phyloP scores from a whole-genome alignment of 1,284 basidiomycete species.

The Heimioporus retisporus region DNA sequence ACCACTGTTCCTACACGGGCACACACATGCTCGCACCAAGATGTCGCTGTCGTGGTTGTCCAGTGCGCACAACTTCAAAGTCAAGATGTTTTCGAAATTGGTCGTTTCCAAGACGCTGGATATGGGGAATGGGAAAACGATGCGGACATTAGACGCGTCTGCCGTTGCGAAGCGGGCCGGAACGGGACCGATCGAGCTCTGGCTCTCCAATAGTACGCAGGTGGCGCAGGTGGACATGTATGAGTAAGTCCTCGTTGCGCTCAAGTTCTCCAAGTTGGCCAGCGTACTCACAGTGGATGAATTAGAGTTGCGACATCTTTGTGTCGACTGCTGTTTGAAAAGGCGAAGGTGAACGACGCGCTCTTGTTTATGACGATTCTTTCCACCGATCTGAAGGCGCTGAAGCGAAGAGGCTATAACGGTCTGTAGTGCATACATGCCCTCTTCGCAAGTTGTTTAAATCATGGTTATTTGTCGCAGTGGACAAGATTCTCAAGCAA shows the following conservation, averaged over 20 bases:
- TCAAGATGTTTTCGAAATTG: slow-evolving; percentile 73
- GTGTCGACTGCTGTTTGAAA: slow-evolving; percentile 80
- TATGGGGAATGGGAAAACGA: slow-evolving; percentile 59
- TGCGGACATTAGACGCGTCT: slow-evolving; percentile 75
- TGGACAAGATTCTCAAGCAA: slow-evolving; percentile 92
- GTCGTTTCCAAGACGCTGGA: slow-evolving; percentile 69
- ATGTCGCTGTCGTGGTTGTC: slow-evolving; percentile 83
- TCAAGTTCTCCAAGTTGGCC: too few species aligned
- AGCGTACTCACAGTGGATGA: background rate
- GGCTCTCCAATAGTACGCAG: slow-evolving; percentile 73
- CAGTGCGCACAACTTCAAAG: slow-evolving; percentile 76
- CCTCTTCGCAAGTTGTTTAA: background rate
- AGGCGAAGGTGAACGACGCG: slow-evolving; percentile 84
- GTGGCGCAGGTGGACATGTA: slow-evolving; percentile 84
- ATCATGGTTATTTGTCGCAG: slow-evolving; percentile 48
- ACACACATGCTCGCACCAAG: slow-evolving; percentile 76
- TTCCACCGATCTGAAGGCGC: slow-evolving; percentile 86
- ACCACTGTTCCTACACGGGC: slow-evolving; percentile 94
- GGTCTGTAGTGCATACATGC: slow-evolving; percentile 50
- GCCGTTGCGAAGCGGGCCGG: slow-evolving; percentile 74
- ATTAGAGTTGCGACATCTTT: slow-evolving; percentile 82
- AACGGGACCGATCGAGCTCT: slow-evolving; percentile 77
- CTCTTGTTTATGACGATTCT: slow-evolving; percentile 94
- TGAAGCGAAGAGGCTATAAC: slow-evolving; percentile 91
- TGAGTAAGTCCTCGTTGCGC: slow-evolving; percentile 68